Evolutionary conservation across 2,329 filamentous ascomycete species (phyloP).

Genomic region (Diaporthe destruens): DNA sequence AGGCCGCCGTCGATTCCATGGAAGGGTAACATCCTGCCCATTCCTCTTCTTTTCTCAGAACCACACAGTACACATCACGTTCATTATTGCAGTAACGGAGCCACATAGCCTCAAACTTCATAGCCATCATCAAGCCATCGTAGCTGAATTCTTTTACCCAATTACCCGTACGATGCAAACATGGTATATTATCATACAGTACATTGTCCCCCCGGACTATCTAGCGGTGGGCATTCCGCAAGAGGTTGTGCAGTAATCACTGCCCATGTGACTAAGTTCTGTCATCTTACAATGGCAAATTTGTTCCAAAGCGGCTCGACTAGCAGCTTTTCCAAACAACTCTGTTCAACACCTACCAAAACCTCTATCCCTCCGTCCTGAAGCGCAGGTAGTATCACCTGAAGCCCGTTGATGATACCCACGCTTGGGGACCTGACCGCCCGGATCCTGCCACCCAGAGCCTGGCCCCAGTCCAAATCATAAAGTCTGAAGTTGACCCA

Average conservation of each 20-base stretch:
- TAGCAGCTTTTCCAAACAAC: conserved; percentile 46
- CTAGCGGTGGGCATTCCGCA: too few species aligned
- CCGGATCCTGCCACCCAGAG: not conserved
- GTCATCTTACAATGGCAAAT: not conserved
- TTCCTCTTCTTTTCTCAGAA: not conserved
- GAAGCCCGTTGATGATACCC: conserved; percentile 1
- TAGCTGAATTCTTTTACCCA: too few species aligned
- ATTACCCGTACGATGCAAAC: too few species aligned
- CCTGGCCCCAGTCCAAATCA: not conserved
- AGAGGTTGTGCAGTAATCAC: not conserved
- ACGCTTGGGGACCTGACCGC: not conserved
- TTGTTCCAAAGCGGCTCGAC: conserved; percentile 49
- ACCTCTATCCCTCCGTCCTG: conserved; percentile 39
- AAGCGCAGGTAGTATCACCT: not conserved
- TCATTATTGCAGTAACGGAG: not conserved
- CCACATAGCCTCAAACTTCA: too few species aligned
- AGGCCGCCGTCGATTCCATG: not conserved
- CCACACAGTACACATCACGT: not conserved
- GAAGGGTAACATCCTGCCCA: not conserved
- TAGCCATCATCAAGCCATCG: too few species aligned
- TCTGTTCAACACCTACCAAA: conserved; percentile 50
- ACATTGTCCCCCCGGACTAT: not conserved
- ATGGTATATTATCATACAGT: not conserved
- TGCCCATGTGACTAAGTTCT: not conserved
- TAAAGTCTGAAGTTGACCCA: not conserved